These are phyloP conservation scores for Arxiozyma slooffiae DNA, from an alignment of 1,139 yeast genomes.

Conservation along the genomic window DNA sequence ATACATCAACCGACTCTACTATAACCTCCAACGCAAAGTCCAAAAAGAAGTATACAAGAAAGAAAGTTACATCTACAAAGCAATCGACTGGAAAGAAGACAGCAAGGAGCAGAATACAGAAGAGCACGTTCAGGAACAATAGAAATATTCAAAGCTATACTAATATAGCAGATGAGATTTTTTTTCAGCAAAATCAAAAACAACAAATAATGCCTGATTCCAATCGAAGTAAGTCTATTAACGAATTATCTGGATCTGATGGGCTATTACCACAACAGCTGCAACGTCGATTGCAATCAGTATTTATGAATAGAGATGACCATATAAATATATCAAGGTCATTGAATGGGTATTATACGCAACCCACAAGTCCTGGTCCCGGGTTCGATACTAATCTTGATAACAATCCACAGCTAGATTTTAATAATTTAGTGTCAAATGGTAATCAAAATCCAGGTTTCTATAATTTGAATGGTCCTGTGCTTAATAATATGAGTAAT, in stretches of 20 bases:
- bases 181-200: neutral
- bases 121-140: neutral
- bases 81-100: neutral
- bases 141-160: neutral
- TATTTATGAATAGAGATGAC: conserved; percentile 19
- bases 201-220: neutral
- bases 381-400: conserved; percentile 5
- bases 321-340: conserved; percentile 14
- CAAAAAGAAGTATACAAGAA: conserved; percentile 7
- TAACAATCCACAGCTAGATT: conserved; percentile 7
- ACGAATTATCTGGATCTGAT: conserved; percentile 3
- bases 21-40: conserved; percentile 4
- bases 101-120: neutral
- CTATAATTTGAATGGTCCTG: neutral
- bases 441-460: neutral
- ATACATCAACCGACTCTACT: neutral
- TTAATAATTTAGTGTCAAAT: conserved; percentile 1
- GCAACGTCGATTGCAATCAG: conserved; percentile 21
- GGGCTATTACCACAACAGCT: conserved; percentile 23
- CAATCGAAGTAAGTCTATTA: conserved; percentile 1
- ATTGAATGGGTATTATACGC: conserved; percentile 25
- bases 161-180: neutral
- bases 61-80: conserved; percentile 3
- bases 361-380: conserved; percentile 27
- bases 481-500: conserved; percentile 2